Evolutionary conservation across 306 rosid species (phyloP).

Genomic region (Hylodesmum podocarpum): DNA sequence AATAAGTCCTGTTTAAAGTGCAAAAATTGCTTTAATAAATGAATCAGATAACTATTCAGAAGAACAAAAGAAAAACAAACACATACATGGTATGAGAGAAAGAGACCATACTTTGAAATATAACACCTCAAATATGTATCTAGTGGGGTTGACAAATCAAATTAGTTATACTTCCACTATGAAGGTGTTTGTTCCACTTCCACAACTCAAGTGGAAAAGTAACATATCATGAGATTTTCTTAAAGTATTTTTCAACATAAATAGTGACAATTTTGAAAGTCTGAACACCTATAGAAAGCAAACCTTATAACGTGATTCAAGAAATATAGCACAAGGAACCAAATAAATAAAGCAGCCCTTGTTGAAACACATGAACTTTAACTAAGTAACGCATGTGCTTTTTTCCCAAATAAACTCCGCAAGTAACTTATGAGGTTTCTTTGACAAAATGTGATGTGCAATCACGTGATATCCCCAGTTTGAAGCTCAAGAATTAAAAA

Average conservation of each 20-base stretch:
- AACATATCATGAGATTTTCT: not conserved
- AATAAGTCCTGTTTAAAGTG: conserved; percentile 35
- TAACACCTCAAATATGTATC: not conserved
- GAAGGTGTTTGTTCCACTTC: not conserved
- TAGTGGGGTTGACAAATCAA: not conserved
- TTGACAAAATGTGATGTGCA: conserved; percentile 32
- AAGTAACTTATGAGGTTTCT: conserved; percentile 38
- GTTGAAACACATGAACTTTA: conserved; percentile 28
- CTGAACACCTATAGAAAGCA: conserved; percentile 11
- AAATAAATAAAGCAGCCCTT: conserved; percentile 25
- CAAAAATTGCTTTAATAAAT: conserved; percentile 16
- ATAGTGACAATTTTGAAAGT: not conserved
- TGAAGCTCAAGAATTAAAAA: not conserved
- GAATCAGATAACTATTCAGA: conserved; percentile 15
- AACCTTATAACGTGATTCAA: conserved; percentile 17
- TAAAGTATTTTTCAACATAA: not conserved
- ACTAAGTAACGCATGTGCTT: conserved; percentile 49
- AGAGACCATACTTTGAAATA: not conserved
- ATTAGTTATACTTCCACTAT: not conserved
- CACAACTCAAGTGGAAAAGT: conserved; percentile 10
- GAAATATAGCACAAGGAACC: conserved; percentile 10
- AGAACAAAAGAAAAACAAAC: not conserved
- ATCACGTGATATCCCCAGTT: conserved; percentile 1
- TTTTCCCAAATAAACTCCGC: conserved; percentile 45
- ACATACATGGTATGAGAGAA: not conserved